Conservation (phyloP, 2,329 filamentous ascomycete genomes). For the Aureobasidium lini region DNA sequence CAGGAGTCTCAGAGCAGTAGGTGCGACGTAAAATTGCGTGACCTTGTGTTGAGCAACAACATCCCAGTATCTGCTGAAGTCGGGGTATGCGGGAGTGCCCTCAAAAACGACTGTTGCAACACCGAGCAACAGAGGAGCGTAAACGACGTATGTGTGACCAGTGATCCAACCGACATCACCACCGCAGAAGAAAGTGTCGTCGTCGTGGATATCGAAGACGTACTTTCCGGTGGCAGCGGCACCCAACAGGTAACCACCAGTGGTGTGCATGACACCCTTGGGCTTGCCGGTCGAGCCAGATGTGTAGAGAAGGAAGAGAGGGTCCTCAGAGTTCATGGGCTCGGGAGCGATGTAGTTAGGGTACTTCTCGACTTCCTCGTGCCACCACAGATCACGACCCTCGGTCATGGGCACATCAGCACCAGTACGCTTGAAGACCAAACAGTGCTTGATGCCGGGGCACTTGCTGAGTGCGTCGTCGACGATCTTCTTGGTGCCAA, state of each 20-base stretch:
- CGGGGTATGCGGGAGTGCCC: conserved; percentile 92
- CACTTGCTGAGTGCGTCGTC: conserved; percentile 96
- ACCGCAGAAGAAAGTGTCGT: conserved; percentile 93
- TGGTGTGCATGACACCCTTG: conserved; percentile 98
- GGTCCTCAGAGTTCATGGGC: conserved; percentile 86
- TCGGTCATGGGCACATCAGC: conserved; percentile 84
- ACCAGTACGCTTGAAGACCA: conserved; percentile 94
- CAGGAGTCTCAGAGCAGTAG: conserved; percentile 82
- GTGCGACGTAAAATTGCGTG: conserved; percentile 97
- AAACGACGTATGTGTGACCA: conserved; percentile 96
- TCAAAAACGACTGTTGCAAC: conserved; percentile 95
- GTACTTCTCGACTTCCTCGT: conserved; percentile 97
- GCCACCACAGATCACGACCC: conserved; percentile 94
- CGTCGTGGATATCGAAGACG: conserved; percentile 94
- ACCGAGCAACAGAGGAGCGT: conserved; percentile 86
- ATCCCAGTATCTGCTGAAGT: conserved; percentile 98
- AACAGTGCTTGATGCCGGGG: conserved; percentile 73
- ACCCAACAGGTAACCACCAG: conserved; percentile 87
- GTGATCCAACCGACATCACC: conserved; percentile 99
- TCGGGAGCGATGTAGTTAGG: conserved; percentile 86
- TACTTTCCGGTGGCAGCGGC: conserved; percentile 94
- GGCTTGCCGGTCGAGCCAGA: conserved; percentile 97
- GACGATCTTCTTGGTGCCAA: conserved; percentile 98
- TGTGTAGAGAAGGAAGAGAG: conserved; percentile 94
- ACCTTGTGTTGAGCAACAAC: conserved; percentile 92